Evolutionary conservation across 2,329 filamentous ascomycete genomes (phyloP).

Genomic region (Trichoderma atroviride): DNA sequence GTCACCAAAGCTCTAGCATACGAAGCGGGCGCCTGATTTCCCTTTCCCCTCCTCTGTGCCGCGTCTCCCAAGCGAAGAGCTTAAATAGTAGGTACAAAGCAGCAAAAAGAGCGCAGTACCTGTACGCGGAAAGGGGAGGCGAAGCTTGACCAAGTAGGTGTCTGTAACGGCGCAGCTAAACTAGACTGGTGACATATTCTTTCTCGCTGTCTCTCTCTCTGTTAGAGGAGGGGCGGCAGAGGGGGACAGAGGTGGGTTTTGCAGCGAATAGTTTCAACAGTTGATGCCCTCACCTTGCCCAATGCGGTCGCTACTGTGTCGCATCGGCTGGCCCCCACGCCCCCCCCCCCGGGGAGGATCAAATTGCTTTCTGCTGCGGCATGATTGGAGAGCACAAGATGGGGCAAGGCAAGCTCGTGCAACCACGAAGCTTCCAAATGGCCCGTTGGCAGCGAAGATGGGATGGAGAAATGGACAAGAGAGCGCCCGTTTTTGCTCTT

Average conservation of each 20-base stretch:
- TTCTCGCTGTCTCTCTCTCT: not conserved
- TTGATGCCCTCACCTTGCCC: slow-evolving; percentile 17
- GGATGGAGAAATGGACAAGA: slow-evolving; percentile 12
- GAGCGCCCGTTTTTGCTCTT: slow-evolving; percentile 8
- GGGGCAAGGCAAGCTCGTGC: not conserved
- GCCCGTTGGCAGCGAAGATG: slow-evolving; percentile 7
- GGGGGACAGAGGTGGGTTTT: not conserved
- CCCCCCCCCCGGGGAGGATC: slow-evolving; percentile 9
- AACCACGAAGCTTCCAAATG: slow-evolving; percentile 8
- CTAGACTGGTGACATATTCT: slow-evolving; percentile 22
- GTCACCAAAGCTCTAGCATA: not conserved
- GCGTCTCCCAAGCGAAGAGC: slow-evolving; percentile 16
- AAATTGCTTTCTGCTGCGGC: slow-evolving; percentile 7
- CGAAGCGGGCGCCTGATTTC: not conserved
- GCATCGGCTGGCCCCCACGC: slow-evolving; percentile 23
- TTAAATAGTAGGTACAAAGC: not conserved
- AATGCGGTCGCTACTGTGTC: slow-evolving; percentile 18
- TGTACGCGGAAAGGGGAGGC: slow-evolving; percentile 1
- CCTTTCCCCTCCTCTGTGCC: slow-evolving; percentile 3
- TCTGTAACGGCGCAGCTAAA: slow-evolving; percentile 6
- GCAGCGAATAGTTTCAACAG: not conserved
- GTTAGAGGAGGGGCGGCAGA: slow-evolving; percentile 8
- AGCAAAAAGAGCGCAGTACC: slow-evolving; percentile 11
- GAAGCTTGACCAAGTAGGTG: not conserved
- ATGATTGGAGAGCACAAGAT: not conserved